Conservation (phyloP, 352 stramenopile species). For the Globisporangium orthogonon region DNA sequence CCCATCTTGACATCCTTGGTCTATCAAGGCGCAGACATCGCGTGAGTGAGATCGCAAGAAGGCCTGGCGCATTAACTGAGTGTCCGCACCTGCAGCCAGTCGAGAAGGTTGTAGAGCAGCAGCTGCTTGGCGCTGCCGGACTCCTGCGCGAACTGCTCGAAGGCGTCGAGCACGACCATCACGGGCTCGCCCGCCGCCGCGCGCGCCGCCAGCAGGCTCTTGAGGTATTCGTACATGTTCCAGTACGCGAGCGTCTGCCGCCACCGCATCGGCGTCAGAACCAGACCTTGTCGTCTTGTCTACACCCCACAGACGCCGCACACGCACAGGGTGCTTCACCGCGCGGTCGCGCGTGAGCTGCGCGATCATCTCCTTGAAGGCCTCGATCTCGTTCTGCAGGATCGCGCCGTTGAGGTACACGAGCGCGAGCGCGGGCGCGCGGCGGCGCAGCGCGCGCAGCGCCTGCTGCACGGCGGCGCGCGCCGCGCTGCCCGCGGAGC, state of each 20-base stretch:
- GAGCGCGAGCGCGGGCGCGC: slow-evolving; percentile 35
- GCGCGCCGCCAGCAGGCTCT: slow-evolving; percentile 50
- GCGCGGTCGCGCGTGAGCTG: slow-evolving; percentile 48
- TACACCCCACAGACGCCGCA: not conserved
- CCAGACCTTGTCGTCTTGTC: not conserved
- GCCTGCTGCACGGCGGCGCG: slow-evolving; percentile 45
- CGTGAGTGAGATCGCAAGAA: not conserved
- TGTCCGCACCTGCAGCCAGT: slow-evolving; percentile 61
- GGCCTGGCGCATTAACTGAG: not conserved
- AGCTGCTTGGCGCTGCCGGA: slow-evolving; percentile 66
- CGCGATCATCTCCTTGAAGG: slow-evolving; percentile 76
- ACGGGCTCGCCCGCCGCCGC: slow-evolving; percentile 44
- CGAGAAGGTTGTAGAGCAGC: slow-evolving; percentile 79
- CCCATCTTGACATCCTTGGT: slow-evolving; percentile 74
- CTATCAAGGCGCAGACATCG: slow-evolving; percentile 16
- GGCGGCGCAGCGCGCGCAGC: slow-evolving; percentile 38
- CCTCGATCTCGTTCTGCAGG: slow-evolving; percentile 78
- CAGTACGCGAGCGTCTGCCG: slow-evolving; percentile 55
- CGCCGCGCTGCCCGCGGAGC: slow-evolving; percentile 36
- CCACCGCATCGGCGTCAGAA: not conserved
- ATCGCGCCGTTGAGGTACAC: slow-evolving; percentile 78
- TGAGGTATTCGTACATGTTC: slow-evolving; percentile 84
- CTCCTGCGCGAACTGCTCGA: slow-evolving; percentile 72
- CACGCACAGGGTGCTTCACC: slow-evolving; percentile 53
- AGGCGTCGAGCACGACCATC: slow-evolving; percentile 62